Conservation (phyloP, 2,329 filamentous ascomycete species). For the Microdochium bolleyi region DNA sequence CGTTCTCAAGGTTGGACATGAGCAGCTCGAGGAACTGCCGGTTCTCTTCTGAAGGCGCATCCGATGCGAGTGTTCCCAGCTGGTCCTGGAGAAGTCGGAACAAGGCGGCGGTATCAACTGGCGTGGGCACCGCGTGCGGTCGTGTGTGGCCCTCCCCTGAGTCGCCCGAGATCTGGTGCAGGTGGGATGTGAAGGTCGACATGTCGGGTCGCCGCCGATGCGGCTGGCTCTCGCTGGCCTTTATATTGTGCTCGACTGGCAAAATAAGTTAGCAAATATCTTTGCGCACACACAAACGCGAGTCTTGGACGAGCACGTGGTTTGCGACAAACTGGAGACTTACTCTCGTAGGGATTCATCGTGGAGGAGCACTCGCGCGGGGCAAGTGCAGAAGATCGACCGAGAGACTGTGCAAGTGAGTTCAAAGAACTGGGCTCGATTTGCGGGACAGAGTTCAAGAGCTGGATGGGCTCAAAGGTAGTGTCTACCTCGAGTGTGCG, state of each 20-base stretch:
- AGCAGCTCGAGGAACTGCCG: slow-evolving; percentile 41
- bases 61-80: slow-evolving; percentile 40
- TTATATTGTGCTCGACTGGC: slow-evolving; percentile 58
- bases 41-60: slow-evolving; percentile 40
- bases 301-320: not conserved
- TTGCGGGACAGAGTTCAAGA: too few relatives aligned
- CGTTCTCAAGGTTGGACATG: slow-evolving; percentile 35
- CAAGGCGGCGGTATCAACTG: slow-evolving; percentile 47
- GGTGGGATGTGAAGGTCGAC: slow-evolving; percentile 53
- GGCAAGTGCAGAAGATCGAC: not conserved
- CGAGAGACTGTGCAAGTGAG: not conserved
- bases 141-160: slow-evolving; percentile 19
- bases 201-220: slow-evolving; percentile 50
- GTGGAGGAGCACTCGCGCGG: slow-evolving; percentile 1
- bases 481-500: too few relatives aligned
- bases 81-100: slow-evolving; percentile 54
- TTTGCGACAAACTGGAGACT: slow-evolving; percentile 1
- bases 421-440: too few relatives aligned
- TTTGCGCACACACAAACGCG: not conserved
- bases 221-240: slow-evolving; percentile 28
- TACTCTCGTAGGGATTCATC: slow-evolving; percentile 24
- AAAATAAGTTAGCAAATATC: not conserved
- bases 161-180: slow-evolving; percentile 40
- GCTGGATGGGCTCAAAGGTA: too few relatives aligned
- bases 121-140: slow-evolving; percentile 48